Percentiles rank a stretch among this genome's conserved stretches.
phyloP scores from a whole-genome alignment of 176 grass and related monocot species.

The Oryza rufipogon region DNA sequence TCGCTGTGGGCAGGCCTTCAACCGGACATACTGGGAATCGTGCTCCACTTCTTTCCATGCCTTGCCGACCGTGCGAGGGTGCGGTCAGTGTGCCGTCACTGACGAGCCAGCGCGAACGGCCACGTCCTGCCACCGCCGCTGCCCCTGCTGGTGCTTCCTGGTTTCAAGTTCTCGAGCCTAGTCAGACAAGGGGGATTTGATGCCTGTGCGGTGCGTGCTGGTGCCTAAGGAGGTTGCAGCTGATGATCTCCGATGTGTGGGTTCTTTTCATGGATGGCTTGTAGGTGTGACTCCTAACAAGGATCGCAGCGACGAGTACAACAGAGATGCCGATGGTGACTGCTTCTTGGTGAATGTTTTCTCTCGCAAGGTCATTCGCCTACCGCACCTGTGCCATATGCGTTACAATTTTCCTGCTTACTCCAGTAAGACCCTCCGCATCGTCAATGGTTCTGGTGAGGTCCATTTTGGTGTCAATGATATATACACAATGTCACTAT shows the following conservation, averaged over 20 bases:
- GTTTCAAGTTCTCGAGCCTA: background rate
- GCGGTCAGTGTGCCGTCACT: background rate
- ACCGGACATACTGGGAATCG: background rate
- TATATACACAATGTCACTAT: background rate
- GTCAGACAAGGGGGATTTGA: background rate
- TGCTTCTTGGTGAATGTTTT: conserved; percentile 36
- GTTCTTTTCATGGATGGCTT: no score
- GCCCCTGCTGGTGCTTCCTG: conserved; percentile 1
- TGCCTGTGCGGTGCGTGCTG: no score
- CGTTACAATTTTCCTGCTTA: background rate
- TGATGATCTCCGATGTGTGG: no score
- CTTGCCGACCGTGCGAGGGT: background rate
- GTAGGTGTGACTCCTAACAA: background rate
- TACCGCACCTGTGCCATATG: background rate
- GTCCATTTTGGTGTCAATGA: no score
- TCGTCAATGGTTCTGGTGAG: background rate
- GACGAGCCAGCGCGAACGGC: background rate
- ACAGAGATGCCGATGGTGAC: background rate
- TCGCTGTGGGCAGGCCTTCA: no score
- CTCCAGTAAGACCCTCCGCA: background rate
- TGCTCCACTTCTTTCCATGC: background rate
- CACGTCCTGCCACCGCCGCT: background rate
- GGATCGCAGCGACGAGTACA: no score
- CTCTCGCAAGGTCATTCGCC: background rate
- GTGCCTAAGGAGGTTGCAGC: no score